Evolutionary conservation across 495 filamentous ascomycete species (phyloP).

Genomic region (Aspergillus cavernicola): DNA sequence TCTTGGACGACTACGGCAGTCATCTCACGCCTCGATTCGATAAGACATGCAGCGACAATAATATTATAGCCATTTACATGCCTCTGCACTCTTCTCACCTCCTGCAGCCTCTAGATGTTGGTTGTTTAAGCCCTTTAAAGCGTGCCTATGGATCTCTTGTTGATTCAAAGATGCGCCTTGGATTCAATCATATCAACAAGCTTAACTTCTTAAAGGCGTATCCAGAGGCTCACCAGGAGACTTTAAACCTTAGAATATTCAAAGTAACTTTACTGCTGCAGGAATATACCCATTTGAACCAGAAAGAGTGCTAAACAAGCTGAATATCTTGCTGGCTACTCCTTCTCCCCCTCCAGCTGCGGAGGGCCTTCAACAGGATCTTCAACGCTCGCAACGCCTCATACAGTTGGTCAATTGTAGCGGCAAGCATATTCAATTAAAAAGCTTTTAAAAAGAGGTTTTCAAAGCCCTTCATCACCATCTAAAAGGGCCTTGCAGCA

Average conservation of each 20-base stretch:
- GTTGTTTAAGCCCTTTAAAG: constrained; percentile 7
- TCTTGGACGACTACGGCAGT: constrained; percentile 20
- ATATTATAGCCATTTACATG: constrained; percentile 26
- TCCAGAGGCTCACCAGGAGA: too few species aligned
- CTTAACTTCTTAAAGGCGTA: constrained; percentile 14
- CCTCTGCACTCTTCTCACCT: constrained; percentile 22
- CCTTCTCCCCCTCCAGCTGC: background rate
- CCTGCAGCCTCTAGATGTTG: constrained; percentile 4
- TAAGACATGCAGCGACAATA: constrained; percentile 17
- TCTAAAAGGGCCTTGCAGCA: background rate
- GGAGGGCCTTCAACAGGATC: background rate
- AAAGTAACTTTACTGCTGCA: constrained; percentile 12
- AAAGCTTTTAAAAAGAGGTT: background rate
- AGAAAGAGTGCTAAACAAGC: constrained; percentile 4
- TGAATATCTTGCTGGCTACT: background rate
- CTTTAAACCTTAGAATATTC: constrained; percentile 13
- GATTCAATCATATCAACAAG: constrained; percentile 18
- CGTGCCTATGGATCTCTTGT: constrained; percentile 3
- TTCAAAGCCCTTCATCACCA: background rate
- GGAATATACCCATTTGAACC: constrained; percentile 6
- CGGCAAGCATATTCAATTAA: background rate
- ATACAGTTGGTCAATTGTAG: constrained; percentile 4
- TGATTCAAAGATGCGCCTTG: constrained; percentile 2
- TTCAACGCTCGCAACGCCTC: background rate
- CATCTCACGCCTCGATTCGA: constrained; percentile 24